Conservation (phyloP, 2,329 filamentous ascomycete genomes). For the Paramyrothecium roridum region DNA sequence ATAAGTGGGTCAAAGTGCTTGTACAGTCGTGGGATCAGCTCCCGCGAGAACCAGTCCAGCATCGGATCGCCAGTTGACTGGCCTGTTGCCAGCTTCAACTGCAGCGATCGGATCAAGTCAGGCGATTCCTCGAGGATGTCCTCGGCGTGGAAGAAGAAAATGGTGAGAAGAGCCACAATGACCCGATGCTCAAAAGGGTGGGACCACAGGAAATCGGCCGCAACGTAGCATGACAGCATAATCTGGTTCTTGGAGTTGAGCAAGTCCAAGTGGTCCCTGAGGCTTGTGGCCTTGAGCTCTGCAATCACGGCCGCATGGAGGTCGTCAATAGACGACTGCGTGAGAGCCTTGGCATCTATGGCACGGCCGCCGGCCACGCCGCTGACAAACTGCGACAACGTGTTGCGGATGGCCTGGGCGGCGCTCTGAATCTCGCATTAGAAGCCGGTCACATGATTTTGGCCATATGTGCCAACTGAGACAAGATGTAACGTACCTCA, state of each 20-base stretch:
- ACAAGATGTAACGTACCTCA: too few species aligned
- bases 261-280: constrained; percentile 5
- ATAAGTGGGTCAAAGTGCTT: constrained; percentile 4
- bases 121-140: constrained; percentile 3
- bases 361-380: constrained; percentile 3
- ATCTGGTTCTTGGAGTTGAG: constrained; percentile 7
- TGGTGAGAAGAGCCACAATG: constrained; percentile 4
- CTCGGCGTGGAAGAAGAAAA: constrained; percentile 8
- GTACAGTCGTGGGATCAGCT: constrained; percentile 3
- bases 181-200: constrained; percentile 6
- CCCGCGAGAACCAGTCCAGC: constrained; percentile 4
- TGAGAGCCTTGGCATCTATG: constrained; percentile 4
- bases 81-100: constrained; percentile 3
- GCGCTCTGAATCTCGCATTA: too few species aligned
- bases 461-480: too few species aligned
- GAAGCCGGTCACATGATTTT: too few species aligned
- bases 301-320: constrained; percentile 3
- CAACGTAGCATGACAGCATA: constrained; percentile 7
- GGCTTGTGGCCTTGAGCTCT: constrained; percentile 3
- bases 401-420: not conserved
- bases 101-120: constrained; percentile 1
- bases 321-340: not conserved
- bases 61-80: constrained; percentile 3
- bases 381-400: constrained; percentile 3
- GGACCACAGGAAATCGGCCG: constrained; percentile 6